Base-by-base conservation (phyloP, 257 asterid genomes). In the Petrea volubilis region DNA sequence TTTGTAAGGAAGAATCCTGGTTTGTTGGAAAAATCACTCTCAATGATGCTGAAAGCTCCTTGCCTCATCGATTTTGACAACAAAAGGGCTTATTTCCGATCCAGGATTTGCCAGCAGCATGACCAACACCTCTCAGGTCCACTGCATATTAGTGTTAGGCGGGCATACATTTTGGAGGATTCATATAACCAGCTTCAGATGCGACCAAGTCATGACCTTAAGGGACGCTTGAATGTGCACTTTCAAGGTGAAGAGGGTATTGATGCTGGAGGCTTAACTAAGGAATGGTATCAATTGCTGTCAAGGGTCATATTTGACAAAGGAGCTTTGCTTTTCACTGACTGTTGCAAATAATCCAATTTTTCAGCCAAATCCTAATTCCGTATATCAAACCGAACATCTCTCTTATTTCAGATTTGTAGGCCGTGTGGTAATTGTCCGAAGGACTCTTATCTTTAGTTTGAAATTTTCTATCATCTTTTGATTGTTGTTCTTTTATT, bases 211-310 rank as follows among this genome's bases (percentile, higher is more conserved):
- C 95, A 81, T 76, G 99, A 94, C 76, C 90, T 94, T 53, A 94
- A 90, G 77, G 98, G 98, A 29, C 92, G 99, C 69, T 68, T 94
- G 81, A 94, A 94, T 81, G 98, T 94, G 75, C 98, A 94, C 87
- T 94, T 94, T 83, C 99, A 94, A 85, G 98, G 96, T 62, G 99
- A 94, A 86, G 99, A 94, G 87, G 99, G 99, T 83, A 94, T 94
- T 55, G 99, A 94, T 81, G 99, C 99, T 76, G 99, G 99, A 71
- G 99, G 99, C 66, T 84, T 94, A 86, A 94, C 98, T 25, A 86
- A 98, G 82, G 99, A 94, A 76, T 94, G 99, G 99, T 94, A 94
- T 78, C 99, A 88, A 77, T 69, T 94, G 56, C 80, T 94, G 67
- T 94, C 99, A 7, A 90, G 99, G 84, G 99, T 94, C 72, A 71